phyloP scores from a whole-genome alignment of 2,329 filamentous ascomycete species.

The Venturia carpophila region DNA sequence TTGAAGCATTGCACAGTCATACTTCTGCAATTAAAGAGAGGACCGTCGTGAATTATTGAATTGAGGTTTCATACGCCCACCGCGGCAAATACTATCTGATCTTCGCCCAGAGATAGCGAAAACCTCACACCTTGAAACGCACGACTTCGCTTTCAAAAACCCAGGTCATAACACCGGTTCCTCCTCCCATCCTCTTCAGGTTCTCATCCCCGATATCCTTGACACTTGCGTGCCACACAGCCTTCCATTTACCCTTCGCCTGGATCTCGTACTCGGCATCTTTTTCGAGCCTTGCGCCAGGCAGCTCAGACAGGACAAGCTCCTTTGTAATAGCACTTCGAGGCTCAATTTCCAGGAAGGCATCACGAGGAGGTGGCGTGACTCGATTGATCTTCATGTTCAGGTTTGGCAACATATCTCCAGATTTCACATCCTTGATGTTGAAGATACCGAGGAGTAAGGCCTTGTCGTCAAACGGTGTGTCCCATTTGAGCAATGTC shows the following conservation, averaged over 20 bases:
- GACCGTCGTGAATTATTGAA: too few relatives aligned
- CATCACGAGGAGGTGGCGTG: conserved; percentile 31
- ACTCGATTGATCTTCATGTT: conserved; percentile 31
- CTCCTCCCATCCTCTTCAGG: conserved; percentile 18
- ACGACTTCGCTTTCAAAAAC: conserved; percentile 9
- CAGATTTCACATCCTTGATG: conserved; percentile 26
- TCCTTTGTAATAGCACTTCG: conserved; percentile 29
- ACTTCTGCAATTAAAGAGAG: too few relatives aligned
- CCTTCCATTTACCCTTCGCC: conserved; percentile 30
- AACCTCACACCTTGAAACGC: not conserved
- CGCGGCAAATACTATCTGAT: too few relatives aligned
- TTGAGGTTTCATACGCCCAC: too few relatives aligned
- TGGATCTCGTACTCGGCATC: conserved; percentile 32
- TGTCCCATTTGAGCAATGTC: conserved; percentile 35
- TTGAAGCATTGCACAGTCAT: too few relatives aligned
- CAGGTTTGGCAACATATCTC: conserved; percentile 26
- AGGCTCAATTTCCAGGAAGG: conserved; percentile 31
- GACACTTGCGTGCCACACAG: conserved; percentile 26
- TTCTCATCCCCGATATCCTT: conserved; percentile 9
- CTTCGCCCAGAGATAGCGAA: too few relatives aligned
- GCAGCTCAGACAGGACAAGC: conserved; percentile 29
- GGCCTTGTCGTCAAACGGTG: conserved; percentile 33
- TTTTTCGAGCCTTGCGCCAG: conserved; percentile 31
- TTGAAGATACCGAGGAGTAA: conserved; percentile 33
- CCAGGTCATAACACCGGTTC: conserved; percentile 15